phyloP scores from a whole-genome alignment of 441 rosid genomes.

The Mallotus japonicus region DNA sequence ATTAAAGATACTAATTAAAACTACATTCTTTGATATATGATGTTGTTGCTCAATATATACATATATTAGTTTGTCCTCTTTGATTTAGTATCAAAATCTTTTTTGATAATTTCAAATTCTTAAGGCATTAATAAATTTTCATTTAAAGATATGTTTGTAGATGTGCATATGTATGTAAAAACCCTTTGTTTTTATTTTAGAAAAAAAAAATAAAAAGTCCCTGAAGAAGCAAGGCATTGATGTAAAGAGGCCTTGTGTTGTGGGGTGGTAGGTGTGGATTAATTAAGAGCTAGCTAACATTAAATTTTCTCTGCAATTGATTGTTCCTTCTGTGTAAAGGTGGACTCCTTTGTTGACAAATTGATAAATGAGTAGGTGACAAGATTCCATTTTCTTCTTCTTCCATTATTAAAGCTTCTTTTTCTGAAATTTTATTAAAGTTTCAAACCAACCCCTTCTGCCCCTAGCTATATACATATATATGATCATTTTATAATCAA shows the following conservation, averaged over 20 bases:
- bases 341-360: slow-evolving; percentile 29
- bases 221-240: neutral
- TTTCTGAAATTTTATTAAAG: neutral
- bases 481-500: too few relatives aligned
- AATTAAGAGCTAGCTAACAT: slow-evolving; percentile 12
- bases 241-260: neutral
- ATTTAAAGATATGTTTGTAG: too few relatives aligned
- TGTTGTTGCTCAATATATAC: too few relatives aligned
- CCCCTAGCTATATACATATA: neutral
- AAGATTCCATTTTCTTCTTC: slow-evolving; percentile 8
- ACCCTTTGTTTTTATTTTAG: neutral
- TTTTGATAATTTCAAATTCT: neutral
- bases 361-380: slow-evolving; percentile 22
- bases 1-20: too few relatives aligned
- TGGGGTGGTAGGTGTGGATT: slow-evolving; percentile 2
- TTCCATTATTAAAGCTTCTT: slow-evolving; percentile 8
- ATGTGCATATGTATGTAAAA: too few relatives aligned
- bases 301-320: slow-evolving; percentile 3
- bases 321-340: slow-evolving; percentile 25
- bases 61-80: neutral
- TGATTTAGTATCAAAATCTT: neutral
- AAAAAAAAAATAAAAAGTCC: neutral
- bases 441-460: neutral
- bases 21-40: too few relatives aligned
- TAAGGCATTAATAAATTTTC: neutral